Percentiles rank a stretch among this genome's conserved stretches.
These are phyloP conservation scores for Strobilomyces confusus DNA, from an alignment of 768 basidiomycete genomes.

Conservation along the genomic window DNA sequence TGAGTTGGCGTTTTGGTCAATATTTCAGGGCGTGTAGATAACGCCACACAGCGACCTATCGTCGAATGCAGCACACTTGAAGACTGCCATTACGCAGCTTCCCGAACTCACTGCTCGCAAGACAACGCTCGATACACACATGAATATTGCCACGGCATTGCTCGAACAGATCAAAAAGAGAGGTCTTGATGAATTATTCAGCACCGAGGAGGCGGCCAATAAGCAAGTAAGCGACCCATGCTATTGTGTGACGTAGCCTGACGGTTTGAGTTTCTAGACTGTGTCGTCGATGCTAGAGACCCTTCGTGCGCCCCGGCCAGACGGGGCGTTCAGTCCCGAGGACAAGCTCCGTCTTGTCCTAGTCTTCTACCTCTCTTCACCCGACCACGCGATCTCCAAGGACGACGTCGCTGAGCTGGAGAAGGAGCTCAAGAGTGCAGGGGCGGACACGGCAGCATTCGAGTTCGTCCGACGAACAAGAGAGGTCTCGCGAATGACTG, in stretches of 20 bases:
- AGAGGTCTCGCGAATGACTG: conserved; percentile 91
- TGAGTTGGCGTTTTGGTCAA: conserved; percentile 36
- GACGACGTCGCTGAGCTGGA: conserved; percentile 89
- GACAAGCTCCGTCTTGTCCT: conserved; percentile 94
- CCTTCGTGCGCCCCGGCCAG: conserved; percentile 70
- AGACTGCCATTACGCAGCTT: conserved; percentile 94
- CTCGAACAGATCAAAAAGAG: conserved; percentile 94
- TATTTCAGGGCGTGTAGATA: conserved; percentile 2
- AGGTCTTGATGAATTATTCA: conserved; percentile 95
- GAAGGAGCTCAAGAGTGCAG: conserved; percentile 76
- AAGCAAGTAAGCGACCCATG: conserved; percentile 58
- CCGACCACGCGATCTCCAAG: conserved; percentile 76
- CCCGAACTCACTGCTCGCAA: conserved; percentile 97
- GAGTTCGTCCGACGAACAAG: conserved; percentile 90
- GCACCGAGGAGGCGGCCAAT: conserved; percentile 85
- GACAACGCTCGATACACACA: conserved; percentile 94
- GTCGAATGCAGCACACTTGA: conserved; percentile 89
- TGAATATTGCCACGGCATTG: conserved; percentile 97
- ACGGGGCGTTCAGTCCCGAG: conserved; percentile 59
- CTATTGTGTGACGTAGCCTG: background rate
- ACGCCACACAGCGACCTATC: conserved; percentile 62
- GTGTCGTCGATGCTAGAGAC: conserved; percentile 78
- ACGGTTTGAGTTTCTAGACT: conserved; percentile 41
- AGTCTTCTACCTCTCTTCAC: conserved; percentile 90
- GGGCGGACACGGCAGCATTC: conserved; percentile 78